Evolutionary conservation across 78 protist genomes (phyloP).

Genomic region (Planoprotostelium fungivorum): DNA sequence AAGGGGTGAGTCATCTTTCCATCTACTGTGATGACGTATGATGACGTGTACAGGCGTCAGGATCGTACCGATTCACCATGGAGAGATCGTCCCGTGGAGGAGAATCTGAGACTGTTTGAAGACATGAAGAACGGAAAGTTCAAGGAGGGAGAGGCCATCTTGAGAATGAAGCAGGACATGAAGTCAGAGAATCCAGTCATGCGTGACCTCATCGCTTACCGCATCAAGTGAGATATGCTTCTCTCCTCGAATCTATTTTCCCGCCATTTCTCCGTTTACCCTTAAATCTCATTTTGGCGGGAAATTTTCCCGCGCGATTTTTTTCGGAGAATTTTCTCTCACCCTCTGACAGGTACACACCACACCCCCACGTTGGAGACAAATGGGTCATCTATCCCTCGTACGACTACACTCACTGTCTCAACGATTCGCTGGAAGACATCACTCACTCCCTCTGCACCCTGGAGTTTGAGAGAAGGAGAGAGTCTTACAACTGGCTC

Average conservation of each 20-base stretch:
- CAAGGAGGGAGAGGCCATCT: conserved; percentile 85
- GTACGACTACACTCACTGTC: conserved; percentile 98
- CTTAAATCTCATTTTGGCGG: no score
- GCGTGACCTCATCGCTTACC: conserved; percentile 92
- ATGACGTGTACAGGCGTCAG: conserved; percentile 19
- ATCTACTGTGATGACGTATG: neutral
- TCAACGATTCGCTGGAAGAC: conserved; percentile 94
- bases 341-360: conserved; percentile 13
- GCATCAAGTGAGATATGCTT: conserved; percentile 57
- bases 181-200: conserved; percentile 72
- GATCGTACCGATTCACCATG: conserved; percentile 70
- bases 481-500: conserved; percentile 95
- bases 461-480: conserved; percentile 88
- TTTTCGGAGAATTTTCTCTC: neutral
- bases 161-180: conserved; percentile 94
- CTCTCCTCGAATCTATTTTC: neutral
- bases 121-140: conserved; percentile 87
- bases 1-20: conserved; percentile 4
- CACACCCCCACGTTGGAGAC: conserved; percentile 86
- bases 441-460: conserved; percentile 99
- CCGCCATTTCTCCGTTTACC: neutral
- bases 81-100: conserved; percentile 91
- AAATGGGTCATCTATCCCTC: conserved; percentile 97
- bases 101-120: conserved; percentile 83
- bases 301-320: neutral